Evolutionary conservation across 2,329 filamentous ascomycete species (phyloP).

Genomic region (Fonsecaea multimorphosa): DNA sequence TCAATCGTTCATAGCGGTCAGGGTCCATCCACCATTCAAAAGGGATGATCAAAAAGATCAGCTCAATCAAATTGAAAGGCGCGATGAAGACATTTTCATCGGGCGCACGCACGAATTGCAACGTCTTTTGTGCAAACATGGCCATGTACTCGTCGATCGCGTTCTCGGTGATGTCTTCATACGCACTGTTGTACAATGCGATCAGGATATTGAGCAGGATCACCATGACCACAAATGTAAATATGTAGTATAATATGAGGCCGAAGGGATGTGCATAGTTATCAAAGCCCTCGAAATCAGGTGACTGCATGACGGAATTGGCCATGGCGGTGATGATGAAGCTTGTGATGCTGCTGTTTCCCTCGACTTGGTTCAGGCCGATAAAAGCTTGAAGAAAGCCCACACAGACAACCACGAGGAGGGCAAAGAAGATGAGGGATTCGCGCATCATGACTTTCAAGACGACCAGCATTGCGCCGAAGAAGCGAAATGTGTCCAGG

Average conservation of each 20-base stretch:
- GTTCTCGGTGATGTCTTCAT: conserved; percentile 91
- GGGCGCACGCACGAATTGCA: conserved; percentile 94
- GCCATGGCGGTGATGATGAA: conserved; percentile 66
- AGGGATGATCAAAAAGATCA: conserved; percentile 76
- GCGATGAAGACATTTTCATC: conserved; percentile 99
- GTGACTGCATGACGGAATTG: conserved; percentile 88
- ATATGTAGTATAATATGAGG: conserved; percentile 94
- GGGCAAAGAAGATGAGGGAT: conserved; percentile 93
- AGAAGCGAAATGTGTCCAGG: conserved; percentile 91
- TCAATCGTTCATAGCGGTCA: conserved; percentile 75
- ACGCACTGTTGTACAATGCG: conserved; percentile 94
- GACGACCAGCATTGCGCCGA: conserved; percentile 97
- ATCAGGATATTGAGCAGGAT: conserved; percentile 95
- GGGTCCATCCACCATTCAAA: conserved; percentile 96
- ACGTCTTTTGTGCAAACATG: conserved; percentile 89
- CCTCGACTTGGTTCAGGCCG: conserved; percentile 83
- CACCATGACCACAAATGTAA: conserved; percentile 97
- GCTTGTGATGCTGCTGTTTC: conserved; percentile 60
- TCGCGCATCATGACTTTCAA: conserved; percentile 95
- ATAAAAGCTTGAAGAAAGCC: conserved; percentile 91
- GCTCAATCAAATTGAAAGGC: conserved; percentile 91
- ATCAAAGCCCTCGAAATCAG: conserved; percentile 89
- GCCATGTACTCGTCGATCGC: conserved; percentile 95
- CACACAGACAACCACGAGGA: conserved; percentile 78
- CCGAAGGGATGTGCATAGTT: conserved; percentile 92